Evolutionary conservation across 2,329 filamentous ascomycete species (phyloP).

Genomic region (Sarocladium kiliense): DNA sequence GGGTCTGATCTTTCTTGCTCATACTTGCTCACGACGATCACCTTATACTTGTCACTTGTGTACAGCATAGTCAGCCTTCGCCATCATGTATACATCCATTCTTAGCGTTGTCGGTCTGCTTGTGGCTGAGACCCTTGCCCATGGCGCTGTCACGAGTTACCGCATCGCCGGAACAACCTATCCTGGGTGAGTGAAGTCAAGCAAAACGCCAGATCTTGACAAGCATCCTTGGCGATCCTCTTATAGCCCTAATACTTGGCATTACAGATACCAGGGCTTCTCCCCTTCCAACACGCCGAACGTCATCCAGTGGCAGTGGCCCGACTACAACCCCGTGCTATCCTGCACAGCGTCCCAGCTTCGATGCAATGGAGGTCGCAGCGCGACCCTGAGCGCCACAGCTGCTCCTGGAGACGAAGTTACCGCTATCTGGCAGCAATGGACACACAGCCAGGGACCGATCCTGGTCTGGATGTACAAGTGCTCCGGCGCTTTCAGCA

Average conservation of each 20-base stretch:
- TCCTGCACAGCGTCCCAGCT: constrained; percentile 42
- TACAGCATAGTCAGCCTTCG: not conserved
- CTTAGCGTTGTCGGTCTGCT: constrained; percentile 16
- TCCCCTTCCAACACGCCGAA: constrained; percentile 40
- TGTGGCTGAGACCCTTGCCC: constrained; percentile 23
- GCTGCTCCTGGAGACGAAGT: constrained; percentile 42
- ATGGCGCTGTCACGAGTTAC: constrained; percentile 42
- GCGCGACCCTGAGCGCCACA: constrained; percentile 37
- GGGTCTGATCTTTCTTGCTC: not conserved
- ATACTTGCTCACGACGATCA: not conserved
- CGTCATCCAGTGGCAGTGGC: constrained; percentile 55
- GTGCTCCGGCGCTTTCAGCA: constrained; percentile 41
- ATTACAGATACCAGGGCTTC: constrained; percentile 37
- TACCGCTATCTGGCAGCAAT: constrained; percentile 48
- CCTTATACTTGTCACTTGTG: not conserved
- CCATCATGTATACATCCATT: constrained; percentile 1
- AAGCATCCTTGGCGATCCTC: not conserved
- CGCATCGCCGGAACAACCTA: constrained; percentile 37
- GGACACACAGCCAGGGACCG: constrained; percentile 54
- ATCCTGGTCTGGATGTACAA: constrained; percentile 51
- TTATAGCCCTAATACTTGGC: not conserved
- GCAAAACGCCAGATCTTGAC: not conserved
- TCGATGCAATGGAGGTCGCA: constrained; percentile 50
- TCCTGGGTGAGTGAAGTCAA: constrained; percentile 21
- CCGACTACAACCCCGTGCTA: constrained; percentile 50